phyloP scores from a whole-genome alignment of 116 monocot genomes.

The Cymodocea nodosa region DNA sequence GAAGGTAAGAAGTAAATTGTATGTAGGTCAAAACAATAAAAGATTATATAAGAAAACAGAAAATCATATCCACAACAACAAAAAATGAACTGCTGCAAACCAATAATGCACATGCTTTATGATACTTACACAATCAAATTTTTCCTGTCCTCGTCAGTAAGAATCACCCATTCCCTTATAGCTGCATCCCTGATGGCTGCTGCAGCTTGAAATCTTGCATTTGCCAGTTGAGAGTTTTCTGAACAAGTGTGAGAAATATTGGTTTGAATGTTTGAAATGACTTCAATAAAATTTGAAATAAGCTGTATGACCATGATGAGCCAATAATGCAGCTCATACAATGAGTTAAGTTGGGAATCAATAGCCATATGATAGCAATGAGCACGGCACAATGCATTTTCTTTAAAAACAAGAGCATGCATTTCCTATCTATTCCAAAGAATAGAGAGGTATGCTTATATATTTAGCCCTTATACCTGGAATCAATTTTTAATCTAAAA shows the following conservation, averaged over 20 bases:
- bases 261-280: neutral
- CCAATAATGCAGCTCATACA: neutral
- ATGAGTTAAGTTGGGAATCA: neutral
- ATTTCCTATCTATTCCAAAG: neutral
- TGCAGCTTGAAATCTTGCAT: constrained; percentile 94
- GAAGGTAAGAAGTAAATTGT: neutral
- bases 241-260: constrained; percentile 9
- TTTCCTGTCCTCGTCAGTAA: constrained; percentile 71
- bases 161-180: constrained; percentile 86
- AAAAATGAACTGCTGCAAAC: neutral
- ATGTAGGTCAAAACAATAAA: neutral
- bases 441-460: no score
- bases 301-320: neutral
- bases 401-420: neutral
- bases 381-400: neutral
- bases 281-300: neutral
- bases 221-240: constrained; percentile 72
- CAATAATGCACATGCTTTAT: neutral
- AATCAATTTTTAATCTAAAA: no score
- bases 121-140: constrained; percentile 66
- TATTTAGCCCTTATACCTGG: no score
- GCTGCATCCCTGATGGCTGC: constrained; percentile 82
- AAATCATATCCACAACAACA: neutral
- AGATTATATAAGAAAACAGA: neutral
- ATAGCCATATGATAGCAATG: neutral